Conservation (phyloP, 2,329 filamentous ascomycete species). For the Microcyclospora tardicrescens region DNA sequence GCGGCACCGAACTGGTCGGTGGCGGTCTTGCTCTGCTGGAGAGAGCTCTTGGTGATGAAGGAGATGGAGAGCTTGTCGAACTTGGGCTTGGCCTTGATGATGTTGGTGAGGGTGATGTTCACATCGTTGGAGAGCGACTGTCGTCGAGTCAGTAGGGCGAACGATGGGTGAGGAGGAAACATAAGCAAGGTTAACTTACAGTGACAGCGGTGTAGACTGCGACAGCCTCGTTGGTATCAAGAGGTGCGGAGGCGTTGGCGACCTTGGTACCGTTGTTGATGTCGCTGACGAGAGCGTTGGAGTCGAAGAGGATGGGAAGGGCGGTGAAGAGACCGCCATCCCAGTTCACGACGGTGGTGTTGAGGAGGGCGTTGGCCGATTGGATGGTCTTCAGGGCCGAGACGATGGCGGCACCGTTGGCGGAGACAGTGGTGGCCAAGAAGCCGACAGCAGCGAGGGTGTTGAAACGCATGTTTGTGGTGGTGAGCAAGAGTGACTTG, state of each 20-base stretch:
- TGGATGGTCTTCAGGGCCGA: slow-evolving; percentile 2
- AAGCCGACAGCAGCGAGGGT: slow-evolving; percentile 2
- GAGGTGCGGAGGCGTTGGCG: slow-evolving; percentile 2
- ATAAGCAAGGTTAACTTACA: no score
- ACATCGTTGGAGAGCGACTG: background rate
- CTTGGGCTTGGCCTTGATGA: slow-evolving; percentile 3
- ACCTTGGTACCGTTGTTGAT: slow-evolving; percentile 2
- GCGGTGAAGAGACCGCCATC: slow-evolving; percentile 1
- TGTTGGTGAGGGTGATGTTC: slow-evolving; percentile 1
- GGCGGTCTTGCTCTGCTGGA: background rate
- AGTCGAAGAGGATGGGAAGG: slow-evolving; percentile 1
- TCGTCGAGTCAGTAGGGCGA: background rate
- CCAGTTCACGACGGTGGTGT: slow-evolving; percentile 1
- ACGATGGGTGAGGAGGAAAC: no score
- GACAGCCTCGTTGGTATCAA: background rate
- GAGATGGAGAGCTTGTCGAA: slow-evolving; percentile 1
- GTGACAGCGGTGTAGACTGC: background rate
- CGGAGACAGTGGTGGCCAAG: slow-evolving; percentile 3
- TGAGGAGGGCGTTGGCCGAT: slow-evolving; percentile 1
- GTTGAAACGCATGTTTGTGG: slow-evolving; percentile 2
- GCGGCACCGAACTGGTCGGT: slow-evolving; percentile 2
- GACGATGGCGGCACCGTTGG: slow-evolving; percentile 3
- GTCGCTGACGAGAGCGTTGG: background rate
- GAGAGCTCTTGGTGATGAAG: background rate
- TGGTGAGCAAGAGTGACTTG: no score